phyloP scores from a whole-genome alignment of 2,329 filamentous ascomycete species.

The Madurella mycetomatis region DNA sequence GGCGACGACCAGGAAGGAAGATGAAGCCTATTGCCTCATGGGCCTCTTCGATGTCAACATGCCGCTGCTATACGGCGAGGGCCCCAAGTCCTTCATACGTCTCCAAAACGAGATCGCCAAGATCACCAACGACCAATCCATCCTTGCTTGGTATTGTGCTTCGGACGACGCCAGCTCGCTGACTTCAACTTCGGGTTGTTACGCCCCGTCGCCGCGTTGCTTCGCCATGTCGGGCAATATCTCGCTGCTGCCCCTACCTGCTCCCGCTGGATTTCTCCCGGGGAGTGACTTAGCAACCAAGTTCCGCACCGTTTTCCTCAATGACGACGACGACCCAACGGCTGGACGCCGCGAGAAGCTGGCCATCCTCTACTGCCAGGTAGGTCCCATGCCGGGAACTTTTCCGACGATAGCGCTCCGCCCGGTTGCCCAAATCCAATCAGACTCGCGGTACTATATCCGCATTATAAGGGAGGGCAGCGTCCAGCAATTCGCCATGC shows the following conservation, averaged over 20 bases:
- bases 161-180: too few species aligned
- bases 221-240: conserved; percentile 4
- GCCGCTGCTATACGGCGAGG: conserved; percentile 9
- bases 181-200: neutral
- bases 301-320: neutral
- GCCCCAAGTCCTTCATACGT: neutral
- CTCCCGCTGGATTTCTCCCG: too few species aligned
- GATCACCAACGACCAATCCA: conserved; percentile 3
- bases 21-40: conserved; percentile 8
- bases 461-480: neutral
- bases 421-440: too few species aligned
- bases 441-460: neutral
- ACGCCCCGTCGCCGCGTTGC: neutral
- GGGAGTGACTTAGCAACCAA: neutral
- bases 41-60: conserved; percentile 11
- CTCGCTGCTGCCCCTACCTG: neutral
- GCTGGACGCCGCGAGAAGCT: too few species aligned
- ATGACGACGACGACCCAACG: neutral
- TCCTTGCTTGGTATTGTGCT: conserved; percentile 7
- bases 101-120: conserved; percentile 6
- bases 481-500: neutral
- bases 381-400: neutral
- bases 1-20: conserved; percentile 2
- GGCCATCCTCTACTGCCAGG: neutral
- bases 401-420: neutral